phyloP scores from a whole-genome alignment of 2,329 filamentous ascomycete genomes.

The Penicillium janthinellum region DNA sequence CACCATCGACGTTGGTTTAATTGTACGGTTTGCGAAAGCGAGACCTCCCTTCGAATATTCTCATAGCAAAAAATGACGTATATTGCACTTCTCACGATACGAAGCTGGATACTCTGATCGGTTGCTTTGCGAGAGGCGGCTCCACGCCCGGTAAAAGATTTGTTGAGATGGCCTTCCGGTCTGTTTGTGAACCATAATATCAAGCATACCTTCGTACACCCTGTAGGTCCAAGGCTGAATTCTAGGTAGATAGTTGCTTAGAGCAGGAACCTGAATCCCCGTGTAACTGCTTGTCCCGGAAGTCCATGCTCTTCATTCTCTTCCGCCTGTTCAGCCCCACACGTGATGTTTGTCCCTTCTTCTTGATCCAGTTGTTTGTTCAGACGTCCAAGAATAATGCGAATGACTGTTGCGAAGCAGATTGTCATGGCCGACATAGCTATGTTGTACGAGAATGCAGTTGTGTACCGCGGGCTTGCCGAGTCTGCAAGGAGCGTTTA shows the following conservation, averaged over 20 bases:
- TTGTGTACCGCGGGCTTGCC: slow-evolving; percentile 22
- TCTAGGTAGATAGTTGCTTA: neutral
- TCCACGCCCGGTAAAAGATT: too few relatives aligned
- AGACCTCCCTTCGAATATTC: too few relatives aligned
- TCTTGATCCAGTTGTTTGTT: slow-evolving; percentile 21
- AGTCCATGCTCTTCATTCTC: slow-evolving; percentile 19
- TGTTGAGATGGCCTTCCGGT: too few relatives aligned
- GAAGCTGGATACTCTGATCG: too few relatives aligned
- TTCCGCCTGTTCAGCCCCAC: neutral
- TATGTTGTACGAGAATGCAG: slow-evolving; percentile 16
- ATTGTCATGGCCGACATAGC: slow-evolving; percentile 17
- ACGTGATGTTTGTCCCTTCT: slow-evolving; percentile 13
- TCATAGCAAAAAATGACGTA: too few relatives aligned
- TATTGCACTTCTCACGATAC: too few relatives aligned
- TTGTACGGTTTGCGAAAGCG: neutral
- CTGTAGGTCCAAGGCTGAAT: too few relatives aligned
- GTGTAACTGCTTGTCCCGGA: slow-evolving; percentile 12
- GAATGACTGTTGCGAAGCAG: slow-evolving; percentile 15
- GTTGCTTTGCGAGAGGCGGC: too few relatives aligned
- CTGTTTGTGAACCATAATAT: too few relatives aligned
- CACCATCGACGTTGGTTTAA: neutral
- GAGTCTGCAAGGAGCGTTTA: slow-evolving; percentile 8
- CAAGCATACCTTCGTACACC: too few relatives aligned
- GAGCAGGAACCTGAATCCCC: slow-evolving; percentile 20
- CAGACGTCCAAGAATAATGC: slow-evolving; percentile 17